Percentiles rank a stretch among this genome's conserved stretches.
phyloP scores from a whole-genome alignment of 2,329 filamentous ascomycete genomes.

The Tolypocladium ovalisporum region DNA sequence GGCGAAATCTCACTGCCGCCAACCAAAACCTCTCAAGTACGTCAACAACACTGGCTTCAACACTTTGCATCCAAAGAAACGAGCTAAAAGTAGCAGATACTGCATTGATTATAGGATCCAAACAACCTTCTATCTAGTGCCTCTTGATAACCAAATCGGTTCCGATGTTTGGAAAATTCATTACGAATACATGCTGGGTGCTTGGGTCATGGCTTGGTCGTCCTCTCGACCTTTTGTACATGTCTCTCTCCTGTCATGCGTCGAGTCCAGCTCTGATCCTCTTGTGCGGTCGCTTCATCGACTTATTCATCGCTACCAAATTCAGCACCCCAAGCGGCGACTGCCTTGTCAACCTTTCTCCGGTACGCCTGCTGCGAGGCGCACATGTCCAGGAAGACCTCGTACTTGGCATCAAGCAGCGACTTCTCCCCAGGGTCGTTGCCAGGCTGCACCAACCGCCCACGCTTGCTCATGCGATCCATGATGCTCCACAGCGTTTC shows the following conservation, averaged over 20 bases:
- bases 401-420: conserved; percentile 80
- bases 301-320: conserved; percentile 14
- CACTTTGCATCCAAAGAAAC: not conserved
- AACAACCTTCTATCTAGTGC: not conserved
- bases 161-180: not conserved
- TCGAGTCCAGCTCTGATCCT: not conserved
- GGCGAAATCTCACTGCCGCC: not conserved
- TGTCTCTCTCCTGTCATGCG: not conserved
- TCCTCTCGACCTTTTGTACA: not conserved
- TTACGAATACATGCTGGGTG: not conserved
- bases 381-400: conserved; percentile 91
- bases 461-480: conserved; percentile 94
- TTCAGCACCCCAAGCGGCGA: conserved; percentile 24
- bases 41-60: not conserved
- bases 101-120: not conserved
- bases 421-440: conserved; percentile 63
- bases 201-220: not conserved
- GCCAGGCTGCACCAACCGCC: conserved; percentile 68
- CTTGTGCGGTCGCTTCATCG: not conserved
- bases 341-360: conserved; percentile 59
- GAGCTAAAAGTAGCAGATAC: not conserved
- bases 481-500: conserved; percentile 94
- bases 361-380: conserved; percentile 76
- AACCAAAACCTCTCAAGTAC: not conserved
- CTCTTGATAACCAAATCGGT: not conserved